A percentile compares a stretch with the other conserved stretches of the same genome.
phyloP scores from a whole-genome alignment of 306 rosid species.

The Trichosanthes truncata region DNA sequence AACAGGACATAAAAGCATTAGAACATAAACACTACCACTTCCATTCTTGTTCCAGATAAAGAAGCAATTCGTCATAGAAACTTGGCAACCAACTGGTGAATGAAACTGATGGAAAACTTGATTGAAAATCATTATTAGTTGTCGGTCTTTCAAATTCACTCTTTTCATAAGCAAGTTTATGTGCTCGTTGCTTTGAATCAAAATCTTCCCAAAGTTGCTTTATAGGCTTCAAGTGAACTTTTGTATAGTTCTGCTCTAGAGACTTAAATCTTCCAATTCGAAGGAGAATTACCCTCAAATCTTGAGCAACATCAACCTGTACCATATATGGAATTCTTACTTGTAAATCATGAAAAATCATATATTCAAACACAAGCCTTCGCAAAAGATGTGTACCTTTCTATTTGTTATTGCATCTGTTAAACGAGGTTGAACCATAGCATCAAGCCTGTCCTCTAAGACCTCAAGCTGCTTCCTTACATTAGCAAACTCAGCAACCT shows the following conservation, averaged over 20 bases:
- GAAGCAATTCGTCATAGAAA: slow-evolving; percentile 91
- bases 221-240: slow-evolving; percentile 89
- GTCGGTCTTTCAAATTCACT: slow-evolving; percentile 45
- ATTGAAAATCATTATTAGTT: slow-evolving; percentile 36
- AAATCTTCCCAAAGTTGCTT: slow-evolving; percentile 90
- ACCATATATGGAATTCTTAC: slow-evolving; percentile 2
- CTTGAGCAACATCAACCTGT: slow-evolving; percentile 80
- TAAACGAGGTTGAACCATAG: slow-evolving; percentile 92
- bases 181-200: slow-evolving; percentile 48
- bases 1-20: slow-evolving; percentile 6
- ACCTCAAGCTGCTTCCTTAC: slow-evolving; percentile 96
- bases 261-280: slow-evolving; percentile 98
- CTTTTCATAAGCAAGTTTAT: slow-evolving; percentile 49
- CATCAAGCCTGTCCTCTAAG: slow-evolving; percentile 91
- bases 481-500: slow-evolving; percentile 99
- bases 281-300: slow-evolving; percentile 84
- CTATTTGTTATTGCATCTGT: slow-evolving; percentile 82
- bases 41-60: slow-evolving; percentile 99
- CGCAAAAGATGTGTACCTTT: slow-evolving; percentile 38
- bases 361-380: not conserved
- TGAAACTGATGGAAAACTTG: slow-evolving; percentile 37
- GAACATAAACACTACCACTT: slow-evolving; percentile 53
- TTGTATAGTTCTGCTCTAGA: slow-evolving; percentile 73
- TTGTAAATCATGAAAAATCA: not conserved
- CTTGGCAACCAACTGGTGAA: slow-evolving; percentile 82